Evolutionary conservation across 2,329 filamentous ascomycete species (phyloP).

Genomic region (Drechslerella stenobrocha): DNA sequence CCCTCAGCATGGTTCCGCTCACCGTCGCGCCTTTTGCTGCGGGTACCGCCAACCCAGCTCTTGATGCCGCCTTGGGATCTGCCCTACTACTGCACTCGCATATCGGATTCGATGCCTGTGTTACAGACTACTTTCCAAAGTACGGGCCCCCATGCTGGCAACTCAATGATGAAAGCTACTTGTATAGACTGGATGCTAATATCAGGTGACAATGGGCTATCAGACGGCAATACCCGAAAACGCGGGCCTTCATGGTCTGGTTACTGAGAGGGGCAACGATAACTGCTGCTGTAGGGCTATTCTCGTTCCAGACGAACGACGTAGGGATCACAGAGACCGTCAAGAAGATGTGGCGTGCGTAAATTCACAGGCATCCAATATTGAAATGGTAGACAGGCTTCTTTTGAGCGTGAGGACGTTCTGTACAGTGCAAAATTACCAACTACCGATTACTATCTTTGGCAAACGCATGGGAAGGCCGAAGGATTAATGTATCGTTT

Average conservation of each 20-base stretch:
- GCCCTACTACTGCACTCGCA: conserved; percentile 88
- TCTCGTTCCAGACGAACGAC: conserved; percentile 99
- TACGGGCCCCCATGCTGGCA: conserved; percentile 59
- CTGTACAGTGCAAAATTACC: conserved; percentile 2
- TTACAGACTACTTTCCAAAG: conserved; percentile 87
- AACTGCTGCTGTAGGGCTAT: conserved; percentile 81
- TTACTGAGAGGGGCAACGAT: conserved; percentile 76
- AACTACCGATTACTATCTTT: background rate
- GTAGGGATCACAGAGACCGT: conserved; percentile 89
- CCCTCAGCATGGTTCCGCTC: conserved; percentile 79
- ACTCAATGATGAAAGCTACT: background rate
- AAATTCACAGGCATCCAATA: conserved; percentile 49
- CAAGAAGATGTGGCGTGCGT: conserved; percentile 86
- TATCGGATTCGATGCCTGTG: conserved; percentile 78
- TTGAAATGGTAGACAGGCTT: background rate
- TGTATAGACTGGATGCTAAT: conserved; percentile 12
- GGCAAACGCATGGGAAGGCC: background rate
- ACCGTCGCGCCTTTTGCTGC: conserved; percentile 89
- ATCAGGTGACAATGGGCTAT: background rate
- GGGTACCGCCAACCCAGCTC: conserved; percentile 83
- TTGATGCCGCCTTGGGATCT: conserved; percentile 82
- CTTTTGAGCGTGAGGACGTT: background rate
- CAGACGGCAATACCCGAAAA: conserved; percentile 41
- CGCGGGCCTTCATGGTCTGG: conserved; percentile 64
- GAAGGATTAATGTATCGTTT: background rate